These are phyloP conservation scores for Isatis lusitanica DNA, from an alignment of 441 rosid species.

Conservation along the genomic window DNA sequence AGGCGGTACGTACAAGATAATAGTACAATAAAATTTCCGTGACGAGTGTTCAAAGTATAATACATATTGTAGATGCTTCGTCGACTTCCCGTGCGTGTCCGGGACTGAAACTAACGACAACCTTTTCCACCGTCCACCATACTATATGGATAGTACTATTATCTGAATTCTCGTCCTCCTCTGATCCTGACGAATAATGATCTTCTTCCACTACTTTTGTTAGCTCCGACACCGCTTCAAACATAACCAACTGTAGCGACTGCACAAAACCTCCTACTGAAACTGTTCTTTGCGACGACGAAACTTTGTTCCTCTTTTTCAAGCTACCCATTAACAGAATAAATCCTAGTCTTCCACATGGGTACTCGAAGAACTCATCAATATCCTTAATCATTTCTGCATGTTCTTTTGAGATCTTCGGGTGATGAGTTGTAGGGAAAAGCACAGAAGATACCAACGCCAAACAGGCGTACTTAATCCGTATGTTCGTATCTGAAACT, in stretches of 20 bases:
- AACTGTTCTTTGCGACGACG: neutral
- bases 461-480: neutral
- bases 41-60: too few species aligned
- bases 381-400: neutral
- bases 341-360: neutral
- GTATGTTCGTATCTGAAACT: neutral
- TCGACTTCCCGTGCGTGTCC: too few species aligned
- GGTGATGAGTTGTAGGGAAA: neutral
- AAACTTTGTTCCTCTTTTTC: neutral
- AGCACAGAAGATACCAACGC: neutral
- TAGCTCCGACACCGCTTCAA: neutral
- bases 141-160: too few species aligned
- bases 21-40: too few species aligned
- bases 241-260: neutral
- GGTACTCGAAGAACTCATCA: neutral
- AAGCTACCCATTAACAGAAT: neutral
- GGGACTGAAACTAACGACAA: too few species aligned
- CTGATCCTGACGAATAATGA: neutral
- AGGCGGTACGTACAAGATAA: too few species aligned
- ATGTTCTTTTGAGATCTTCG: neutral
- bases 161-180: too few species aligned
- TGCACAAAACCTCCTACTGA: neutral
- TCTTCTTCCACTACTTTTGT: neutral
- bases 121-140: too few species aligned
- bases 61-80: too few species aligned